Percentiles rank a stretch among this genome's conserved stretches.
Evolutionary conservation across 129 eudicot genomes (phyloP).

Genomic region (Pittosporum tobira): DNA sequence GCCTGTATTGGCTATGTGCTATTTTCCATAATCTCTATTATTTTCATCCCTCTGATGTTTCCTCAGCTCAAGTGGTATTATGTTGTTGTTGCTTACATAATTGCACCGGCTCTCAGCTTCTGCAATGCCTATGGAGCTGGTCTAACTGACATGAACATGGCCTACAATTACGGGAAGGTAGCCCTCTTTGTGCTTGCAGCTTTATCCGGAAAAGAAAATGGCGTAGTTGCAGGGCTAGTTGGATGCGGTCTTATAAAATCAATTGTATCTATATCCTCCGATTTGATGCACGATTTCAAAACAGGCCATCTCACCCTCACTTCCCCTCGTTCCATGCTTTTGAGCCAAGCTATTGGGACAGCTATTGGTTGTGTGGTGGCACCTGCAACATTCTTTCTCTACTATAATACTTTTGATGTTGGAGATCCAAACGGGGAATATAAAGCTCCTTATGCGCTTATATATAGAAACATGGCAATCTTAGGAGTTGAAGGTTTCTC

Average conservation of each 20-base stretch:
- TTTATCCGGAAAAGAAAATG: slow-evolving; percentile 41
- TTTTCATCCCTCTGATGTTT: slow-evolving; percentile 67
- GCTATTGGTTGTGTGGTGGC: slow-evolving; percentile 88
- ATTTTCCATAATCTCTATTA: slow-evolving; percentile 61
- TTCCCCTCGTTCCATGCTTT: slow-evolving; percentile 76
- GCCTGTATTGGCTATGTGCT: slow-evolving; percentile 57
- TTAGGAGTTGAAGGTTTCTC: slow-evolving; percentile 85
- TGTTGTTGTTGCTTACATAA: slow-evolving; percentile 54
- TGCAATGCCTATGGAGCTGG: slow-evolving; percentile 94
- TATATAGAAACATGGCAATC: slow-evolving; percentile 91
- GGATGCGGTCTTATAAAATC: slow-evolving; percentile 85
- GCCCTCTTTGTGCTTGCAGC: slow-evolving; percentile 79
- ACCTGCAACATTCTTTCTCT: slow-evolving; percentile 71
- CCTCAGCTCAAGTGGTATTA: slow-evolving; percentile 77
- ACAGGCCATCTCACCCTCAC: slow-evolving; percentile 84
- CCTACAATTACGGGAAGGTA: slow-evolving; percentile 79
- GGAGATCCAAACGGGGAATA: slow-evolving; percentile 72
- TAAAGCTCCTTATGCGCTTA: slow-evolving; percentile 82
- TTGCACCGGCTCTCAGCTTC: slow-evolving; percentile 78
- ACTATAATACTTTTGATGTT: slow-evolving; percentile 67
- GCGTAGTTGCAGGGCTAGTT: slow-evolving; percentile 78
- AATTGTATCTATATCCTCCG: slow-evolving; percentile 72
- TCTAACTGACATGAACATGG: slow-evolving; percentile 93
- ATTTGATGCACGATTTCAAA: slow-evolving; percentile 86
- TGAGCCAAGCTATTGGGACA: slow-evolving; percentile 81